phyloP scores from a whole-genome alignment of 805 yeast species.

The Saturnispora diversa region DNA sequence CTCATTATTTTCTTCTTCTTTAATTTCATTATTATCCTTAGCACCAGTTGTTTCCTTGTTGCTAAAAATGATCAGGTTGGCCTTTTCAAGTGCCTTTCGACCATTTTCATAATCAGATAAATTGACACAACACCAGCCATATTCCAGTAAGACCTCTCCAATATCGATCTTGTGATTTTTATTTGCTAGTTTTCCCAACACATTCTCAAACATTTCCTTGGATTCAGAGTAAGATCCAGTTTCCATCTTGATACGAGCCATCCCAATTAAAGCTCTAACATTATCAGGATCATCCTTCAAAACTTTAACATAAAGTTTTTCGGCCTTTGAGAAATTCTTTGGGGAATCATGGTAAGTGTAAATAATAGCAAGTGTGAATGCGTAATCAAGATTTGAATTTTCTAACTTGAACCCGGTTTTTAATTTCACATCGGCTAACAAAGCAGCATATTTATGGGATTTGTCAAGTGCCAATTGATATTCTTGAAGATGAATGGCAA shows the following conservation, averaged over 20 bases:
- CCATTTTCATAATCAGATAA: conserved; percentile 46
- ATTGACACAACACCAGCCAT: conserved; percentile 70
- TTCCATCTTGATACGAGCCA: conserved; percentile 69
- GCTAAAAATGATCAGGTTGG: conserved; percentile 39
- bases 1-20: background rate
- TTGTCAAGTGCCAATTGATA: conserved; percentile 54
- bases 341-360: conserved; percentile 89
- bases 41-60: conserved; percentile 28
- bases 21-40: background rate
- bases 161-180: conserved; percentile 28
- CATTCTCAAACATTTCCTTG: conserved; percentile 34
- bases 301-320: conserved; percentile 59
- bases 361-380: conserved; percentile 61
- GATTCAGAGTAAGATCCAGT: conserved; percentile 53
- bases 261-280: conserved; percentile 66
- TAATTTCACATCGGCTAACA: conserved; percentile 41
- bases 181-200: conserved; percentile 36
- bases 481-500: conserved; percentile 51
- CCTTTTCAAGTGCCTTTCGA: conserved; percentile 37
- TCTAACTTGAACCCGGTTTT: conserved; percentile 40
- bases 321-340: conserved; percentile 70
- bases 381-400: conserved; percentile 49
- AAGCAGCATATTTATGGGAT: conserved; percentile 52
- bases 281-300: conserved; percentile 33
- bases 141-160: conserved; percentile 32